Evolutionary conservation across 768 basidiomycete species (phyloP), one percentile per base, ranked within the genome.

Genomic region (Rhizopogon vinicolor): DNA sequence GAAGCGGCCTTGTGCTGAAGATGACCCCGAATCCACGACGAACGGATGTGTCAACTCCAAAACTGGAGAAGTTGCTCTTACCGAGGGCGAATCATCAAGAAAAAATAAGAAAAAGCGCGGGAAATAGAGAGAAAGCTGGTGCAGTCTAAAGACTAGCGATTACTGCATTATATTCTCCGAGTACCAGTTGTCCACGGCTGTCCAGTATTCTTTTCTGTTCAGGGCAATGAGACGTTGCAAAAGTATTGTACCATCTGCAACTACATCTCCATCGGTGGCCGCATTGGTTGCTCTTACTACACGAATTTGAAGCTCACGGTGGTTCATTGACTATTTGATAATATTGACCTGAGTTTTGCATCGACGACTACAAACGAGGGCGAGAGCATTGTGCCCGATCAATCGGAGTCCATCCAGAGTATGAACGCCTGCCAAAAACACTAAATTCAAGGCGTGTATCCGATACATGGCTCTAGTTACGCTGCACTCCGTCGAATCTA

Each of bases 1-100:
- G 48, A 70, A 70, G 37, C 67, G 67, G 9, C 46, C 1, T 7
- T 64, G 55, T 1, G 65, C 63, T 8, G 61, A 62, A 43, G 68
- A 53, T 19, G 3, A 54, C 2, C 37, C 28, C 1, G 35, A 33
- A 18, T 44, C n/a, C 3, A 39, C 43, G 19, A 41, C 39, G 1
- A 18, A 57, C 2, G 31, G 57, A 44, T 44, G 2, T 33, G 18
- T n/a, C 5, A 44, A 44, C 37, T 5, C 3, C 35, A 46, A 35
- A 2, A 9, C 41, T 5, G 31, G 18, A 8, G 28, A 19, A 16
- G 43, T 9, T 12, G 42, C 35, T 13, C 39, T 4, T 5, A 22
- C 28, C 4, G 53, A 55, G 2, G 37, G 52, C 10, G 59, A 55
- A 5, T 57, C 58, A 0, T 56, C 62, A 1, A 62, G 60, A 14